A percentile compares a stretch with the other conserved stretches of the same genome.
phyloP scores from a whole-genome alignment of 371 early-diverging fungal species.

The Mucor velutinosus region DNA sequence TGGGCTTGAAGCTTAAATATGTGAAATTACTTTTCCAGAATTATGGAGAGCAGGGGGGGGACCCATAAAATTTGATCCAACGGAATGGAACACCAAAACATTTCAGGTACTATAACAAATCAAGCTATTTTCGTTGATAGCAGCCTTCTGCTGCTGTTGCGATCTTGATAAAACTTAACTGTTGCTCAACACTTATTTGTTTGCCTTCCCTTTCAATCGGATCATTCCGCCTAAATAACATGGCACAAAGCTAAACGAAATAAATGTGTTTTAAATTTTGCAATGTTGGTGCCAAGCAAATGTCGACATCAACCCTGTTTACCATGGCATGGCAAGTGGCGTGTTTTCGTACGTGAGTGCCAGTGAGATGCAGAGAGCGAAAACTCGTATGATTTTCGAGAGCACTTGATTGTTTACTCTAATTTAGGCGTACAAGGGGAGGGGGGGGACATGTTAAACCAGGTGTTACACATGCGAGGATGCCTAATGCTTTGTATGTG shows the following conservation, averaged over 20 bases:
- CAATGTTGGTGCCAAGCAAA: neutral
- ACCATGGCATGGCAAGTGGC: neutral
- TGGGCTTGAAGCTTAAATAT: neutral
- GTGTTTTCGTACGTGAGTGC: neutral
- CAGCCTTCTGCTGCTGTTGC: neutral
- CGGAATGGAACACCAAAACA: neutral
- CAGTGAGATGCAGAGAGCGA: neutral
- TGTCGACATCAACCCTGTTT: neutral
- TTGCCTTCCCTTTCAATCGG: neutral
- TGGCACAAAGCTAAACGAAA: neutral
- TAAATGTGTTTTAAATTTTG: too few relatives aligned
- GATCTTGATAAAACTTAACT: neutral
- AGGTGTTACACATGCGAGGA: neutral
- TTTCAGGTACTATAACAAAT: neutral
- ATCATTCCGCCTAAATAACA: neutral
- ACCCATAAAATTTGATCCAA: neutral
- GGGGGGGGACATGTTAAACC: neutral
- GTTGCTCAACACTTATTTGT: neutral
- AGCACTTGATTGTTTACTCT: neutral
- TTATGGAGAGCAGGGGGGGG: neutral
- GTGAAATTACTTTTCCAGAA: neutral
- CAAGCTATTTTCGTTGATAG: too few relatives aligned
- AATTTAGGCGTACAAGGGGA: neutral
- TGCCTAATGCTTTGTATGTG: neutral
- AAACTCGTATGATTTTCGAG: neutral